phyloP scores from a whole-genome alignment of 2,329 filamentous ascomycete species.

The Talaromyces sp. region DNA sequence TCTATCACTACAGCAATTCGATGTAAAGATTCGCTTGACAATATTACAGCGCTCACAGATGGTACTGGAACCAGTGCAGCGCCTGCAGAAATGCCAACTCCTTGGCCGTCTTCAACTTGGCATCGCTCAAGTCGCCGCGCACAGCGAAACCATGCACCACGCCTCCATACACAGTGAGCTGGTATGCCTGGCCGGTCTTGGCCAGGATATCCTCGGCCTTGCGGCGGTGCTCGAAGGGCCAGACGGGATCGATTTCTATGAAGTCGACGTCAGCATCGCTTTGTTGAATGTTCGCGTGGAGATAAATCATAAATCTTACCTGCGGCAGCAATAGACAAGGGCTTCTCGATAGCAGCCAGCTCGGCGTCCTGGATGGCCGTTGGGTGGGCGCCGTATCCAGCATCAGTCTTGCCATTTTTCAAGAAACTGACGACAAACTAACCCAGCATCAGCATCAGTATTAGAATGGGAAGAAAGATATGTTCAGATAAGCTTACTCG shows the following conservation, averaged over 20 bases:
- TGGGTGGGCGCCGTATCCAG: conserved; percentile 70
- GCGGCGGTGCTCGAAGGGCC: conserved; percentile 59
- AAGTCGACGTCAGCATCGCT: neutral
- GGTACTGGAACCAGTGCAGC: conserved; percentile 67
- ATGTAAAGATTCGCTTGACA: too few species aligned
- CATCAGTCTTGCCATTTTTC: conserved; percentile 56
- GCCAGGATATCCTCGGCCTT: conserved; percentile 58
- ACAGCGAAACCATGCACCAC: conserved; percentile 72
- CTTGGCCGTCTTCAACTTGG: conserved; percentile 61
- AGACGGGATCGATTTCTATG: conserved; percentile 59
- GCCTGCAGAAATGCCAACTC: conserved; percentile 77
- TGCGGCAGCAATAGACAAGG: conserved; percentile 59
- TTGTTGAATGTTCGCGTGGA: neutral
- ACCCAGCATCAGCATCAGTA: neutral
- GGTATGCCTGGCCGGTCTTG: conserved; percentile 57
- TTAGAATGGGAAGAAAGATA: neutral
- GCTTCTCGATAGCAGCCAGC: conserved; percentile 59
- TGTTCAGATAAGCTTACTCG: conserved; percentile 44
- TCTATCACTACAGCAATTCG: neutral
- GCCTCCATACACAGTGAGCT: conserved; percentile 69
- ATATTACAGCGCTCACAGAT: conserved; percentile 32
- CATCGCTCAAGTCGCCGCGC: conserved; percentile 56
- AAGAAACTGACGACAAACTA: conserved; percentile 66
- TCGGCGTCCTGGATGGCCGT: conserved; percentile 66
- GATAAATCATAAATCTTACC: conserved; percentile 29